A percentile compares a stretch with the other conserved stretches of the same genome.
These are phyloP conservation scores for Massarina eburnea DNA, from an alignment of 2,329 filamentous ascomycete species.

Conservation along the genomic window DNA sequence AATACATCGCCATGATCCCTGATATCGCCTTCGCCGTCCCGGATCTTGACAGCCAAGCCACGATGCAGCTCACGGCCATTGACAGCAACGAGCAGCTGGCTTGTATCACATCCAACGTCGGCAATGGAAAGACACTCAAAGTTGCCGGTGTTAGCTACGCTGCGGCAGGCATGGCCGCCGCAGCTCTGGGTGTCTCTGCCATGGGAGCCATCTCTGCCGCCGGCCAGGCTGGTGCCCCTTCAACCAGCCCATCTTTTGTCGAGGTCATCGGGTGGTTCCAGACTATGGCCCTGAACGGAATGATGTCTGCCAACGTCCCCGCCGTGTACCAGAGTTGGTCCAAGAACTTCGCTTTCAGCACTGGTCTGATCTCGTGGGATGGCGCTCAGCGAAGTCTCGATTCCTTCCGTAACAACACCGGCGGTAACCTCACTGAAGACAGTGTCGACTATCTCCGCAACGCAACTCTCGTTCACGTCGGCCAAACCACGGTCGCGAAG, in stretches of 20 bases:
- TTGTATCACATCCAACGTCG: conserved; percentile 78
- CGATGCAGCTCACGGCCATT: conserved; percentile 68
- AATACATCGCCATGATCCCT: conserved; percentile 76
- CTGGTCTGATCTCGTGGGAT: conserved; percentile 81
- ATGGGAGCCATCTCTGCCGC: conserved; percentile 65
- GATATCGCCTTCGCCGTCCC: conserved; percentile 87
- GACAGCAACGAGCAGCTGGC: conserved; percentile 67
- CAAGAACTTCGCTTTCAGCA: conserved; percentile 92
- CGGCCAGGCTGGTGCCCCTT: conserved; percentile 55
- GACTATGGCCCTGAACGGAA: conserved; percentile 90
- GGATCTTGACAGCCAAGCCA: conserved; percentile 85
- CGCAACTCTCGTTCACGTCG: conserved; percentile 70
- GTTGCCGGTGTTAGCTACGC: conserved; percentile 79
- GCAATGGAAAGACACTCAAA: conserved; percentile 82
- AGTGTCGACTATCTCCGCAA: conserved; percentile 76
- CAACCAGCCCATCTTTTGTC: conserved; percentile 78
- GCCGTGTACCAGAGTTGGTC: conserved; percentile 84
- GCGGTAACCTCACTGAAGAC: conserved; percentile 81
- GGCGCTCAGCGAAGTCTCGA: conserved; percentile 81
- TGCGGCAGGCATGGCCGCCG: conserved; percentile 82
- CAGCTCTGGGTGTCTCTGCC: conserved; percentile 73
- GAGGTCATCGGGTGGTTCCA: conserved; percentile 91
- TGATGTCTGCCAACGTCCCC: conserved; percentile 89
- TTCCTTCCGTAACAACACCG: conserved; percentile 74
- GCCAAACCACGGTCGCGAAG: conserved; percentile 61